These are phyloP conservation scores for Fragaria nilgerrensis DNA, from an alignment of 306 rosid species.

Conservation along the genomic window DNA sequence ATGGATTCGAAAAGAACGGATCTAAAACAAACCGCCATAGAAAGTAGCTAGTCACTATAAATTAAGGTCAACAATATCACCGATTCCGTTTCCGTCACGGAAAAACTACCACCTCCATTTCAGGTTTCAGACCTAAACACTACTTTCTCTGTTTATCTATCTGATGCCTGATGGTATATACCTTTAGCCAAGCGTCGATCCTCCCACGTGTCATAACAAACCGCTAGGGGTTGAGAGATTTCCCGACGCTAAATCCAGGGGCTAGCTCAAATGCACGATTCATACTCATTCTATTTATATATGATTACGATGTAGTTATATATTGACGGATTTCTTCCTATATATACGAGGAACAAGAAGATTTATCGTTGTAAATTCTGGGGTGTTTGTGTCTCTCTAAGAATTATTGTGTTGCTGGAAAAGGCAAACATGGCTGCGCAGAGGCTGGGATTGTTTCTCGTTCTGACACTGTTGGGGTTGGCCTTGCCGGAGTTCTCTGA, in stretches of 20 bases:
- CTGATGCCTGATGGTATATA: neutral
- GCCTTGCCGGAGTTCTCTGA: constrained; percentile 16
- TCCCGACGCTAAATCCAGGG: neutral
- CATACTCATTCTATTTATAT: neutral
- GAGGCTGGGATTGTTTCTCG: constrained; percentile 7
- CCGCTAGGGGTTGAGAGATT: neutral
- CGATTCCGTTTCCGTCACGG: neutral
- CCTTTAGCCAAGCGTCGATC: constrained; percentile 14
- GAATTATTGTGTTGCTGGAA: neutral
- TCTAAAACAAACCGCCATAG: neutral
- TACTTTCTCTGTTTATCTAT: neutral
- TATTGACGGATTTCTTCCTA: neutral
- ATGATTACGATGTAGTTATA: neutral
- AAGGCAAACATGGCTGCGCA: constrained; percentile 16
- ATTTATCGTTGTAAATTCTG: neutral
- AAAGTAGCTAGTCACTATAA: neutral
- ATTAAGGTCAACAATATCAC: neutral
- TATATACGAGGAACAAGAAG: neutral
- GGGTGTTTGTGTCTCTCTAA: neutral
- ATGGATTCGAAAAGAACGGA: neutral
- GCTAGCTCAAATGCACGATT: neutral
- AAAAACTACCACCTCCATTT: neutral
- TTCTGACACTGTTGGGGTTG: neutral
- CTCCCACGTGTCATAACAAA: neutral
- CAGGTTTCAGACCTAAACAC: neutral